Conservation (phyloP, 139 green algal species). For the Coelastrella sp. region DNA sequence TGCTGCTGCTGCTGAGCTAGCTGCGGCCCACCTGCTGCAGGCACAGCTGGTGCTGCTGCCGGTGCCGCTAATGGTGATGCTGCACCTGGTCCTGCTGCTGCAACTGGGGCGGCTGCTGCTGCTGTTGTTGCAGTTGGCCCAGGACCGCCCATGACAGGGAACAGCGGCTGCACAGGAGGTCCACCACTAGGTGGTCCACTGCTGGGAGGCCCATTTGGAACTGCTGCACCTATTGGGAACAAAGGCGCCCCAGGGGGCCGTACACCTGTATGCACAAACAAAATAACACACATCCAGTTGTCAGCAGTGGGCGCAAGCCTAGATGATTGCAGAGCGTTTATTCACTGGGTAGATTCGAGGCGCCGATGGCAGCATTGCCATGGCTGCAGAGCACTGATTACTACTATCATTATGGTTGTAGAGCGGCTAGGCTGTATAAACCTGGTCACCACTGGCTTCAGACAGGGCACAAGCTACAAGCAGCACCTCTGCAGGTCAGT, state of each 20-base stretch:
- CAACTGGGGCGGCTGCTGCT: background rate
- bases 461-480: no score
- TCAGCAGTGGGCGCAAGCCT: no score
- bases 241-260: slow-evolving; percentile 27
- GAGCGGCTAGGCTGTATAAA: no score
- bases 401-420: no score
- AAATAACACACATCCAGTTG: background rate
- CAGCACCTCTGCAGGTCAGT: no score
- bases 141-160: background rate
- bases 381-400: no score
- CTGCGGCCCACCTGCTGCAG: background rate
- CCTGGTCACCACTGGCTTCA: no score
- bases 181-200: background rate
- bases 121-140: background rate
- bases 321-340: no score
- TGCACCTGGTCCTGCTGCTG: background rate
- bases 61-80: background rate
- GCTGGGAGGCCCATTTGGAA: background rate
- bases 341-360: no score
- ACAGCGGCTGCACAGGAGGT: slow-evolving; percentile 20
- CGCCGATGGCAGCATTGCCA: no score
- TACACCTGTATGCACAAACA: background rate
- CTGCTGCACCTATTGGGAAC: slow-evolving; percentile 1
- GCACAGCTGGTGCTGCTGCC: background rate
- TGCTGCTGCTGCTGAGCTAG: background rate